phyloP scores from a whole-genome alignment of 2,329 filamentous ascomycete species.

The Trichophyton mentagrophytes region DNA sequence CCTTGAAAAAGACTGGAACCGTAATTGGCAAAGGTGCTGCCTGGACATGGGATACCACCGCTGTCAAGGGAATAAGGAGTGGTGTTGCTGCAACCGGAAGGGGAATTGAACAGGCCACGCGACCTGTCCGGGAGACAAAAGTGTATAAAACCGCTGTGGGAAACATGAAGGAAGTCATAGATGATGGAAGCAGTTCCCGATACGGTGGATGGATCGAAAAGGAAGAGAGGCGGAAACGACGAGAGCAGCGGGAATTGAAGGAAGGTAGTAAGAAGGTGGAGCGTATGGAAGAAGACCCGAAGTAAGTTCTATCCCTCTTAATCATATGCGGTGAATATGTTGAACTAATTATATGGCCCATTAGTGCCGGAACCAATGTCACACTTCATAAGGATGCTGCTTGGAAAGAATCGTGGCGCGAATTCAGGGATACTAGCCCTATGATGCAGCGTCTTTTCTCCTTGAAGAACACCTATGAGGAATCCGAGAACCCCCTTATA shows the following conservation, averaged over 20 bases:
- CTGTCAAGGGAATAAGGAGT: conserved; percentile 80
- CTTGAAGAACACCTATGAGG: conserved; percentile 77
- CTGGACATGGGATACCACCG: conserved; percentile 94
- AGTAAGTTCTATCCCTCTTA: conserved; percentile 46
- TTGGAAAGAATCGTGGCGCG: conserved; percentile 97
- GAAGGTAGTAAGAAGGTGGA: conserved; percentile 40
- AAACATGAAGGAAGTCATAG: conserved; percentile 86
- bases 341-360: conserved; percentile 20
- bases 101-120: conserved; percentile 85
- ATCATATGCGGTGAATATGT: conserved; percentile 15
- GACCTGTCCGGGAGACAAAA: conserved; percentile 86
- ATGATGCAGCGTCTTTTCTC: conserved; percentile 79
- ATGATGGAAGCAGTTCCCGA: conserved; percentile 88
- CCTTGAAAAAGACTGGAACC: conserved; percentile 71
- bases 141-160: conserved; percentile 58
- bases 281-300: conserved; percentile 65
- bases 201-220: conserved; percentile 97
- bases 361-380: conserved; percentile 81
- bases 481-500: conserved; percentile 93
- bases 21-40: conserved; percentile 81
- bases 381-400: conserved; percentile 93
- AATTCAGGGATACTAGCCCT: conserved; percentile 82
- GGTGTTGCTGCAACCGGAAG: conserved; percentile 76
- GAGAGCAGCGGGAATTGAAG: conserved; percentile 54
- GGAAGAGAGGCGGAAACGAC: conserved; percentile 72